Evolutionary conservation across 2,329 filamentous ascomycete genomes (phyloP), one percentile per base, ranked within the genome.

Genomic region (Geosmithia flava): DNA sequence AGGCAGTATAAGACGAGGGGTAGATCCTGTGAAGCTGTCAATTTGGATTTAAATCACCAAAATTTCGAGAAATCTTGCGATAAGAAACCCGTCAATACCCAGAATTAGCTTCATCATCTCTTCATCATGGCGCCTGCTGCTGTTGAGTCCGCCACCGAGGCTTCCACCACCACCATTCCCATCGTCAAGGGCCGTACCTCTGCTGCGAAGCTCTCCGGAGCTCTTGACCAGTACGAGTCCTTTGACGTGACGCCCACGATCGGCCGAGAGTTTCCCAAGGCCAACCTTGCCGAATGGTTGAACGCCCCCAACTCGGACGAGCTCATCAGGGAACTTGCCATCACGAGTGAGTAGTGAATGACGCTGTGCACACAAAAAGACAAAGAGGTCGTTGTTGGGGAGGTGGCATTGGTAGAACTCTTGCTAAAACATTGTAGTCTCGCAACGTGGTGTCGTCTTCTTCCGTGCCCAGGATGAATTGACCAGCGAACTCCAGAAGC

Each of bases 391-490:
- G 33, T 13, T 37, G 33, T 37, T 16, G 19, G 19, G 19, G 19
- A 40, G 23, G 10, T 8, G 17, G 20, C 7, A 7, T 41, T 17
- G 11, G 16, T 3, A 42, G 6, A 3, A 37, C 13, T 3, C 3
- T 11, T 37, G 11, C 10, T 23, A 23, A 27, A 27, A 42, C 23
- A 33, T 39, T 42, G 29, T 3, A 49, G 81, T 86, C 53, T 85
- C 81, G 1, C 75, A 78, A 51, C 75, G 82, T 0, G 81, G 81
- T 10, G 82, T 86, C 3, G 80, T 85, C 30, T 84, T 85, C 66
- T 83, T 86, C 64, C 75, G 81, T 19, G 71, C 75, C 29, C 82
- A 87, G 53, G 69, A 82, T 56, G 66, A 69, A 37, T 62, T 85
- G 39, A 73, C 71, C 53, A 74, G 83, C 56, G 76, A 79, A 1